These are phyloP conservation scores for Eucalyptus curtisii DNA, from an alignment of 345 rosid species.

Conservation along the genomic window DNA sequence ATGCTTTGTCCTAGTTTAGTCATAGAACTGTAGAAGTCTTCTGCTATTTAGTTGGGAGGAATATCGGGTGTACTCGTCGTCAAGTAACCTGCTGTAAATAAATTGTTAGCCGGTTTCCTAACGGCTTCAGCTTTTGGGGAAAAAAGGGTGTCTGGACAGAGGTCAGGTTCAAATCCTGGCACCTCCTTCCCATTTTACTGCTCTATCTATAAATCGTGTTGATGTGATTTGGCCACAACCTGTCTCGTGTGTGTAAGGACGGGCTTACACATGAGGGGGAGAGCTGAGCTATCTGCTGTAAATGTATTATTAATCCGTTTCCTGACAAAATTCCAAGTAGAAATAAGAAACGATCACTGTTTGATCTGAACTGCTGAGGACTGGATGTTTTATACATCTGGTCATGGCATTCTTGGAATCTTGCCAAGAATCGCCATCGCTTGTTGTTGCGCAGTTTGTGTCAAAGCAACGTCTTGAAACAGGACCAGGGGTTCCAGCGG, in stretches of 20 bases:
- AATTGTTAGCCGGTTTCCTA: background rate
- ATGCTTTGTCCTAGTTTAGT: background rate
- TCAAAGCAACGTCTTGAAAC: background rate
- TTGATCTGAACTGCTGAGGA: background rate
- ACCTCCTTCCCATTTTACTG: background rate
- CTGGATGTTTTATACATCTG: background rate
- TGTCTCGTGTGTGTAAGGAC: background rate
- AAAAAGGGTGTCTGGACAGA: background rate
- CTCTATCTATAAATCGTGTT: background rate
- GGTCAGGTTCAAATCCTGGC: background rate
- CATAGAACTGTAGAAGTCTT: background rate
- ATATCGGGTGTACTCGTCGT: background rate
- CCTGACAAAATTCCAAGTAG: rapidly evolving
- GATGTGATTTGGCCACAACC: background rate
- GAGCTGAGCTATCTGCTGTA: rapidly evolving
- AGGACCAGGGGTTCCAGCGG: background rate
- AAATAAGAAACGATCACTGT: rapidly evolving
- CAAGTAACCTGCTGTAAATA: background rate
- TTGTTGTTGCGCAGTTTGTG: background rate
- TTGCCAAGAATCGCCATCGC: background rate
- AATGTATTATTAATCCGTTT: background rate
- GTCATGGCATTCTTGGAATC: background rate
- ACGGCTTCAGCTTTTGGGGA: background rate
- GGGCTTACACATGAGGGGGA: background rate
- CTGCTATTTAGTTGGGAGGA: background rate